These are phyloP conservation scores for Lycium ferocissimum DNA, from an alignment of 257 asterid species.

Conservation along the genomic window DNA sequence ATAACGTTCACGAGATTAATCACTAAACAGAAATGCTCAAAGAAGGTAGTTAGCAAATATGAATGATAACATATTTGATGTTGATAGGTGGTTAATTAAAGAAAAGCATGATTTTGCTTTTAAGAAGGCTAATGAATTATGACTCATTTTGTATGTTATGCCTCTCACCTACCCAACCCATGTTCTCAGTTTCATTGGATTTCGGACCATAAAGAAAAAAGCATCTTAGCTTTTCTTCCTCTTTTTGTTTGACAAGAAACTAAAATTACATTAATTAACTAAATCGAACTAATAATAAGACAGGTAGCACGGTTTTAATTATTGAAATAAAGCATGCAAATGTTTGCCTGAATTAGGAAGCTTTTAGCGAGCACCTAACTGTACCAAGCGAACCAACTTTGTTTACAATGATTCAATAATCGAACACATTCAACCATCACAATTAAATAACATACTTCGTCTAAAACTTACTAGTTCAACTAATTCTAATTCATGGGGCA, in stretches of 20 bases:
- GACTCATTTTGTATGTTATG: slow-evolving; percentile 52
- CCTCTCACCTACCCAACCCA: slow-evolving; percentile 86
- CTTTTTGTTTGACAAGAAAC: slow-evolving; percentile 23
- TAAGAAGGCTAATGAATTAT: slow-evolving; percentile 34
- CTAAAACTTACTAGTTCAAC: no score
- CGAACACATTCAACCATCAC: no score
- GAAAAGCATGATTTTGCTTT: slow-evolving; percentile 47
- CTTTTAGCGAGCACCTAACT: slow-evolving; percentile 27
- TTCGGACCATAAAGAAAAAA: slow-evolving; percentile 58
- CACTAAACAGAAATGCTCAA: not conserved
- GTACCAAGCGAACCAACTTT: no score
- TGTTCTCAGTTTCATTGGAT: slow-evolving; percentile 30
- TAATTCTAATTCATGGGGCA: no score
- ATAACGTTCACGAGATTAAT: slow-evolving; percentile 9
- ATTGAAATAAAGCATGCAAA: slow-evolving; percentile 28
- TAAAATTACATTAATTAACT: not conserved
- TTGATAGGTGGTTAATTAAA: slow-evolving; percentile 44
- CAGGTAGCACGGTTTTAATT: slow-evolving; percentile 32
- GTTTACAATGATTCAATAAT: no score
- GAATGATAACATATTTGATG: slow-evolving; percentile 26
- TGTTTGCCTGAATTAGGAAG: slow-evolving; percentile 59
- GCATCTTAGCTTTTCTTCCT: slow-evolving; percentile 50
- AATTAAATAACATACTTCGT: no score
- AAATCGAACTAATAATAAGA: slow-evolving; percentile 30
- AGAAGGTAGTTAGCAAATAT: slow-evolving; percentile 36